Conservation (phyloP, 1,284 basidiomycete species). For the Apiotrichum veenhuisii region DNA sequence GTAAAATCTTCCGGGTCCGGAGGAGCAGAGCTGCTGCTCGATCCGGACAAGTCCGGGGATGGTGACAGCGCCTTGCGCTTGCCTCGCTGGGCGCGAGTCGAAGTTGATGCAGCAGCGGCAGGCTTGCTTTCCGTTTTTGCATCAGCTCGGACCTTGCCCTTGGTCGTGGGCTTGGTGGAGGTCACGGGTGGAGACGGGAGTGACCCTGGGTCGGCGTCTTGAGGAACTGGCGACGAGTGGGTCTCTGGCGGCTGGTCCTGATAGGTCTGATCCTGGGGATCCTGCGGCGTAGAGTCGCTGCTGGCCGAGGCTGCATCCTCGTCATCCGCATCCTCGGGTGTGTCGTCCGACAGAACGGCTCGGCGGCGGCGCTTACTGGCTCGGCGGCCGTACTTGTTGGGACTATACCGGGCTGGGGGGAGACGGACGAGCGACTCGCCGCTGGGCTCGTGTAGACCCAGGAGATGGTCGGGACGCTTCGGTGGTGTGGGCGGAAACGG, state of each 20-base stretch:
- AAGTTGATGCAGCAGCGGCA: not conserved
- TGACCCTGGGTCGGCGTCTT: too few species aligned
- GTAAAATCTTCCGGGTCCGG: slow-evolving; percentile 26
- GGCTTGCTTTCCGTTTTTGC: not conserved
- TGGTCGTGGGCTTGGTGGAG: not conserved
- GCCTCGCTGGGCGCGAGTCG: slow-evolving; percentile 1
- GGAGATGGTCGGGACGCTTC: not conserved
- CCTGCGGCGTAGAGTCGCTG: slow-evolving; percentile 20
- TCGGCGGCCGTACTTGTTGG: not conserved
- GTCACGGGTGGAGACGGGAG: not conserved
- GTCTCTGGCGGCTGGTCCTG: not conserved
- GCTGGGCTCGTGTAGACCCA: not conserved
- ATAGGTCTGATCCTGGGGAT: slow-evolving; percentile 25
- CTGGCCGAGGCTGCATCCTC: not conserved
- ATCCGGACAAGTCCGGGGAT: slow-evolving; percentile 6
- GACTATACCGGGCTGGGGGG: not conserved
- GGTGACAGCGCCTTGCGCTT: slow-evolving; percentile 17
- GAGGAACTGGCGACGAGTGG: not conserved
- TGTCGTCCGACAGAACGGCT: not conserved
- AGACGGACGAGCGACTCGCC: not conserved
- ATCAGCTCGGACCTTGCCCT: not conserved
- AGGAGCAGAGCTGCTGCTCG: slow-evolving; percentile 21
- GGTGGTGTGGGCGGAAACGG: too few species aligned
- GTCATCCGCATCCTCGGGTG: not conserved
- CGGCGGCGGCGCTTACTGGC: not conserved